Base-by-base conservation (phyloP, 371 early-diverging fungal species). In the Smittium mucronatum region DNA sequence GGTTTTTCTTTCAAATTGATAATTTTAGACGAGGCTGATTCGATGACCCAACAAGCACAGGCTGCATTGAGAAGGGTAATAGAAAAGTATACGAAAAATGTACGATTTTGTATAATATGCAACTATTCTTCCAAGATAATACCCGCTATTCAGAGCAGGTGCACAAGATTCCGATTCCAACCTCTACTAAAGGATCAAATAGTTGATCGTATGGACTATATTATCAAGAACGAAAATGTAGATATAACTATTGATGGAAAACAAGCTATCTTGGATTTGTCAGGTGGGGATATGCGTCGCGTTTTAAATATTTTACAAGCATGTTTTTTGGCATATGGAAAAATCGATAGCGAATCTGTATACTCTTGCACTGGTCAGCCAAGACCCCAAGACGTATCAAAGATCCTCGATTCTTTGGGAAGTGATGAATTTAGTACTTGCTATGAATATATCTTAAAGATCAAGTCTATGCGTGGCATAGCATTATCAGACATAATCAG, bases 71-170 rank as follows among this genome's bases (percentile, higher is more conserved):
- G 99, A 74, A 58, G 75, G 83, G 96, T 99, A 28, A 96, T 99
- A 72, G 99, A 99, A 82, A 93, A 97, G 75, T 98, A 95, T 82
- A 94, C 95, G 28, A 85, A 85, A 59, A 98, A 97, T 75, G 95
- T 96, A 15, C 88, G 99, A 1, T 99, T 99, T 81, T 96, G 97
- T 78, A 88, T 99, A 59, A 95, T 99, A 69, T 98, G 98, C 85
- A 99, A 99, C 79, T 97, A 98, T 78, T 92, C 93, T 35, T 88
- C 88, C 78, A 98, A 98, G 78, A 97, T 99, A 60, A 97, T 97
- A 60, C 98, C 98, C 1, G 99, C 99, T 1, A 84, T 99, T 61
- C 97, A 95, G 79, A 95, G 97, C 59, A 88, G 99, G 61, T 99
- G 99, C 82, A 95, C 99, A 11, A 86, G 93, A 47, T 99, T 99